Evolutionary conservation across 2,329 filamentous ascomycete genomes (phyloP).

Genomic region (Pestalotiopsis sp.): DNA sequence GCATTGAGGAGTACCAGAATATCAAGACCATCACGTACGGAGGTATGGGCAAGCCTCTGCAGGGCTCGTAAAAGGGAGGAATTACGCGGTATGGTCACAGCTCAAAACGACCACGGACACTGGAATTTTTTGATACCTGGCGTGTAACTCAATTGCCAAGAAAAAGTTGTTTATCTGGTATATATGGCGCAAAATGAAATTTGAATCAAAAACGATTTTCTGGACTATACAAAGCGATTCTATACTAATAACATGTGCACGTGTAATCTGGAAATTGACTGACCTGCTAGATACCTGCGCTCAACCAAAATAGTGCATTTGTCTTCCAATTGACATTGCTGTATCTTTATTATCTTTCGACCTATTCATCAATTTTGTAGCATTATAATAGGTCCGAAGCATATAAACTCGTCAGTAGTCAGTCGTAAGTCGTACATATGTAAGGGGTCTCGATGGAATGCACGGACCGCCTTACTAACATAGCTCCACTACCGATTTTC

Average conservation of each 20-base stretch:
- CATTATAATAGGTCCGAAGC: background rate
- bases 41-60: constrained; percentile 58
- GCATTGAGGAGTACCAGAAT: constrained; percentile 74
- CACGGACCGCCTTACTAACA: constrained; percentile 1
- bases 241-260: too few species aligned
- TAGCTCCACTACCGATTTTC: constrained; percentile 10
- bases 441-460: background rate
- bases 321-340: too few species aligned
- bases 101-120: background rate
- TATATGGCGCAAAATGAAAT: background rate
- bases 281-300: too few species aligned
- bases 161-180: background rate
- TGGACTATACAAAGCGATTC: too few species aligned
- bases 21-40: constrained; percentile 68
- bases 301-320: too few species aligned
- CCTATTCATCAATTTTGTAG: background rate
- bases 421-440: background rate
- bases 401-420: background rate
- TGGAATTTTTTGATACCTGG: constrained; percentile 1
- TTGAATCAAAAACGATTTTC: background rate
- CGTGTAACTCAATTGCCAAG: background rate
- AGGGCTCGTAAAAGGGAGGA: constrained; percentile 33
- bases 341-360: too few species aligned
- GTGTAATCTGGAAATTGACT: too few species aligned
- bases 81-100: background rate